Evolutionary conservation across 805 yeast genomes (phyloP), one percentile per base, ranked within the genome.

Genomic region (Kodamaea neixiangensis): DNA sequence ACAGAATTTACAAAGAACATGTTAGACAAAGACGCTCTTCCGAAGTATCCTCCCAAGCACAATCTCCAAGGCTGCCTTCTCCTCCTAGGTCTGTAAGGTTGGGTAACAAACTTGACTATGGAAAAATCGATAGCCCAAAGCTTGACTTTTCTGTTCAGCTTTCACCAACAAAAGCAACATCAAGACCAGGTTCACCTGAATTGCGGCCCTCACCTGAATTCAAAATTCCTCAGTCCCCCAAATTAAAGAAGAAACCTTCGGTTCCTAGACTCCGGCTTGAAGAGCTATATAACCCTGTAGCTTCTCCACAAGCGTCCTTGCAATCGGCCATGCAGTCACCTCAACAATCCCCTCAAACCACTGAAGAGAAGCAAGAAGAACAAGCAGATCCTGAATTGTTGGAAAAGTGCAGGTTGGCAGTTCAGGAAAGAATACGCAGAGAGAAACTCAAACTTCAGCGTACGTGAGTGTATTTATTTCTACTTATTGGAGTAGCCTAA

Each of bases 1-100:
- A 80, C 9, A 67, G 92, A 45, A 78, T 86, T 9, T 85, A 78
- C 63, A 79, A 77, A 20, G 68, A 63, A 49, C 60, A 61, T 47
- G 37, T 63, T 11, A 65, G 61, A 47, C 53, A 54, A 21, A 39
- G 31, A 7, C 34, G 19, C 13, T 13, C n/a, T n/a, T n/a, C 33
- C 7, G 39, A 14, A 18, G 25, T 11, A 9, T 15, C 45, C 17
- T 15, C 42, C 2, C 46, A 14, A 15, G 14, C 44, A 5, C 47
- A 42, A 48, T 42, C 40, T 17, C 47, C 33, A 34, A 31, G 14
- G 17, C 35, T 14, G 29, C 41, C 35, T 34, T 14, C 42, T 20
- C 21, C 44, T 17, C 44, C 46, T 5, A 34, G 38, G 13, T 34
- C 38, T 34, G 17, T 34, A 14, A 34, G 31, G 11, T 25, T 25